Evolutionary conservation across 2,329 filamentous ascomycete genomes (phyloP).

Genomic region (Pestalotiopsis sp.): DNA sequence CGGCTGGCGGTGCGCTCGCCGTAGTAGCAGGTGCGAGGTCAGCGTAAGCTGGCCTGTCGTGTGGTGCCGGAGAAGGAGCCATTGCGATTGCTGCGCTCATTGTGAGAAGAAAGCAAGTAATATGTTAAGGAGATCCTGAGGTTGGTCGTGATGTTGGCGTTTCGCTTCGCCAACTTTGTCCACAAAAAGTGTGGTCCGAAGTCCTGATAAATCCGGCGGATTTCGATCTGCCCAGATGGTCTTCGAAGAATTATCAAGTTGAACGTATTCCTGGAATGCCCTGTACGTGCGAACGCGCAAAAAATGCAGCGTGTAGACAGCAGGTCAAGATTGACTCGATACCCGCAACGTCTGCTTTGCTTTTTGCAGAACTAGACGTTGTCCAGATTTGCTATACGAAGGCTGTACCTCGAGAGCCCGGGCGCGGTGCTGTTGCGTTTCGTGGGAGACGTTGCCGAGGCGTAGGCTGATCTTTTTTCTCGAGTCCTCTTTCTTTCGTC

Average conservation of each 20-base stretch:
- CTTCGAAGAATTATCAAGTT: background rate
- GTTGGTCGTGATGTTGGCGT: slow-evolving; percentile 23
- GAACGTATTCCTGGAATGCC: background rate
- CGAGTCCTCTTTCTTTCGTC: background rate
- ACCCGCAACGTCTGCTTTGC: background rate
- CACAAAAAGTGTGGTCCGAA: background rate
- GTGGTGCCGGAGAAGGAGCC: slow-evolving; percentile 69
- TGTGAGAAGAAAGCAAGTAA: slow-evolving; percentile 33
- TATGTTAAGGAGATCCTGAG: slow-evolving; percentile 14
- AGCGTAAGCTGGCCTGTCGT: slow-evolving; percentile 62
- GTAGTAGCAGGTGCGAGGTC: slow-evolving; percentile 48
- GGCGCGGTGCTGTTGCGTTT: background rate
- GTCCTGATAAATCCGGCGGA: background rate
- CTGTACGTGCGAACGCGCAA: background rate
- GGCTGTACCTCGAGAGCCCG: background rate
- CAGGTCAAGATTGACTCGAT: background rate
- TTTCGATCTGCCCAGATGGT: background rate
- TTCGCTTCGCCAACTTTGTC: slow-evolving; percentile 25
- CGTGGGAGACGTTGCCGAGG: background rate
- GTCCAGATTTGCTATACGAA: background rate
- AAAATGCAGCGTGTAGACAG: background rate
- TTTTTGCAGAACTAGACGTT: background rate
- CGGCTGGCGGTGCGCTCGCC: slow-evolving; percentile 28
- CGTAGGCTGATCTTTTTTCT: background rate
- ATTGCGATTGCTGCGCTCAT: slow-evolving; percentile 72